Percentiles rank a stretch among this genome's conserved stretches.
Conservation (phyloP, 2,329 filamentous ascomycete species). For the Diaporthe ilicicola region DNA sequence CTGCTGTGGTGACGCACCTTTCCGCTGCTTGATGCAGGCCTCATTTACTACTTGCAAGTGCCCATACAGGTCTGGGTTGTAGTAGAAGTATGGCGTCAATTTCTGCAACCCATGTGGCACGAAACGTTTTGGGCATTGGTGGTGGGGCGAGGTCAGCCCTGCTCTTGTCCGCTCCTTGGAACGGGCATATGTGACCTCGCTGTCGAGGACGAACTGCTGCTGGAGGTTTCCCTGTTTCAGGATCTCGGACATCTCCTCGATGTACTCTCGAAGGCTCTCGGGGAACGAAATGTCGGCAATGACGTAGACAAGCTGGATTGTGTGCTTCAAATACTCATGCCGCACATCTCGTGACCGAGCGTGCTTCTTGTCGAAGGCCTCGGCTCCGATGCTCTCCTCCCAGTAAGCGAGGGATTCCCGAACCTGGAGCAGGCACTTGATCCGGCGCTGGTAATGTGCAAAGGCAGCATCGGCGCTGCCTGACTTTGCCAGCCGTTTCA, state of each 20-base stretch:
- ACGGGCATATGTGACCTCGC: conserved; percentile 22
- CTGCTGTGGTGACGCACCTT: neutral
- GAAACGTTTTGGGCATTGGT: conserved; percentile 13
- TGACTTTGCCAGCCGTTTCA: neutral
- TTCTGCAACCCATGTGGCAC: conserved; percentile 21
- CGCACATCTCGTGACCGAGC: conserved; percentile 12
- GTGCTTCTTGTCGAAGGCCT: conserved; percentile 25
- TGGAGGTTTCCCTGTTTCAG: conserved; percentile 6
- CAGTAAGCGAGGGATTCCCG: conserved; percentile 25
- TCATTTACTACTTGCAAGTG: conserved; percentile 29
- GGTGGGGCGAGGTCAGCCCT: conserved; percentile 19
- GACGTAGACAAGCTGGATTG: conserved; percentile 19
- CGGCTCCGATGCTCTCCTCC: conserved; percentile 27
- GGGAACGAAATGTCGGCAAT: conserved; percentile 29
- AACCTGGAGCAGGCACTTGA: conserved; percentile 25
- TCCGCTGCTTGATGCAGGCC: neutral
- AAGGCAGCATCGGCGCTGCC: conserved; percentile 13
- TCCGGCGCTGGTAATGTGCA: neutral
- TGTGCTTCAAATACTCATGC: conserved; percentile 22
- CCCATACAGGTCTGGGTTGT: conserved; percentile 26
- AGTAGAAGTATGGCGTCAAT: conserved; percentile 16
- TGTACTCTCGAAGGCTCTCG: conserved; percentile 22
- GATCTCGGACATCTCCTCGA: conserved; percentile 19
- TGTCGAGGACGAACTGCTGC: conserved; percentile 26
- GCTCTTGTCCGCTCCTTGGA: conserved; percentile 11